A percentile compares a stretch with the other conserved stretches of the same genome.
These are phyloP conservation scores for Penicillium lividum DNA, from an alignment of 495 filamentous ascomycete species.

Conservation along the genomic window DNA sequence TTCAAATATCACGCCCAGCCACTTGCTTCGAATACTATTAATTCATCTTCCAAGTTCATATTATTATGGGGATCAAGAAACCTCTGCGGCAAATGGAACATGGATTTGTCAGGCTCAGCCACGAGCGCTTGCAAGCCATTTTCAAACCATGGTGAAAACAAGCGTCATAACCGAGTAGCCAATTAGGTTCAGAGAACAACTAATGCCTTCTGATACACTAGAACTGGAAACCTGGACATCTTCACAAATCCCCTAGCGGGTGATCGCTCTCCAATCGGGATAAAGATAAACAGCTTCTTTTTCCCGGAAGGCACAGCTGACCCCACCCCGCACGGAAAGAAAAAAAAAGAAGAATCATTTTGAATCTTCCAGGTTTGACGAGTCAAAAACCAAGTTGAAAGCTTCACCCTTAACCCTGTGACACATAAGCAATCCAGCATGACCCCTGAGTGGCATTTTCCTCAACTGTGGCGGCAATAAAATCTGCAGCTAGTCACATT, in stretches of 20 bases:
- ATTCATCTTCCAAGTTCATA: not conserved
- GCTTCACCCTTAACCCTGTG: conserved; percentile 1
- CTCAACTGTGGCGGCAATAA: conserved; percentile 20
- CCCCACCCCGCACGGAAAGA: not conserved
- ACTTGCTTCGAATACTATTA: not conserved
- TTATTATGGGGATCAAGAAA: not conserved
- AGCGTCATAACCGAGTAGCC: not conserved
- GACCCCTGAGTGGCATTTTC: conserved; percentile 27
- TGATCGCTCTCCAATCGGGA: not conserved
- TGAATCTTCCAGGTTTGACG: not conserved
- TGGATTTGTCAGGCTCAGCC: conserved; percentile 6
- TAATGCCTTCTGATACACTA: not conserved
- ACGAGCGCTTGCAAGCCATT: conserved; percentile 9
- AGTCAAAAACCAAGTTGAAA: not conserved
- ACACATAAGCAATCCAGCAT: conserved; percentile 14
- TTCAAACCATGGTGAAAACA: conserved; percentile 6
- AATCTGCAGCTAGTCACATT: conserved; percentile 30
- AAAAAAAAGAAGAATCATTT: not conserved
- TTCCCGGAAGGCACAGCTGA: not conserved
- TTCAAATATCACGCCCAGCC: too few species aligned
- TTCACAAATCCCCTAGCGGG: not conserved
- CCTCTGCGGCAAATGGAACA: conserved; percentile 6
- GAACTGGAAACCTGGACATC: not conserved
- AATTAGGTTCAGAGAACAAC: too few species aligned
- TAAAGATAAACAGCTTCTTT: not conserved